Percentiles rank a stretch among this genome's conserved stretches.
These are phyloP conservation scores for Polyplosphaeria fusca DNA, from an alignment of 495 filamentous ascomycete species.

Conservation along the genomic window DNA sequence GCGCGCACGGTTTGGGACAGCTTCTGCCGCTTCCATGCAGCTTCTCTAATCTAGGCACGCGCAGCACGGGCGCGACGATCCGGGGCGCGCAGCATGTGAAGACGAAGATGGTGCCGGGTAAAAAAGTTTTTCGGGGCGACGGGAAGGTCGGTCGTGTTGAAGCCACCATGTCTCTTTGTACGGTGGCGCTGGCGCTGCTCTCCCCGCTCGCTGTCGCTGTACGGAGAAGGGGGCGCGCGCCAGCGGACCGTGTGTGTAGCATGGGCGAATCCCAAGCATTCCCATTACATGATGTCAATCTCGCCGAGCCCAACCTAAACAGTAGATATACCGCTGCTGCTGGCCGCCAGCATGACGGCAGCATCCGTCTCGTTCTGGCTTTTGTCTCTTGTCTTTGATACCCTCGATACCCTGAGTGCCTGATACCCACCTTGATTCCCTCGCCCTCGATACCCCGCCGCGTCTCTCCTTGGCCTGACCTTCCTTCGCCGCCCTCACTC, in stretches of 20 bases:
- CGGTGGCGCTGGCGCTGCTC: neutral
- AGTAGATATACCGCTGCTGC: neutral
- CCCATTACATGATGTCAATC: conserved; percentile 25
- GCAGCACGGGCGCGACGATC: neutral
- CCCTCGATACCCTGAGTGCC: neutral
- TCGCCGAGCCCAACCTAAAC: conserved; percentile 10
- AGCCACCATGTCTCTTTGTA: neutral
- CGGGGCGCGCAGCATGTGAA: neutral
- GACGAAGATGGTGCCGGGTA: conserved; percentile 2
- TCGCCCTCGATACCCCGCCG: too few relatives aligned
- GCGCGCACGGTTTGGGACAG: neutral
- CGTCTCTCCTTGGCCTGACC: too few relatives aligned
- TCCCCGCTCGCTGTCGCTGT: neutral
- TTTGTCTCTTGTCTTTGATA: neutral
- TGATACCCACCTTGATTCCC: too few relatives aligned
- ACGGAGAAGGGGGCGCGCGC: neutral
- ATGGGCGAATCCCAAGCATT: conserved; percentile 1
- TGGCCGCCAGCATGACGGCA: conserved; percentile 5
- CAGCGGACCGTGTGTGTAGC: neutral
- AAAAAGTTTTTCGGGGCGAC: conserved; percentile 2
- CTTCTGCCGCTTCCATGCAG: conserved; percentile 10
- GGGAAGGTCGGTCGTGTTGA: neutral
- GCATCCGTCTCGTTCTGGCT: neutral
- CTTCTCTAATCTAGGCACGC: neutral
- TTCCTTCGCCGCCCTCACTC: neutral